These are phyloP conservation scores for Aspergillus sp. DNA, from an alignment of 2,329 filamentous ascomycete species.

Conservation along the genomic window DNA sequence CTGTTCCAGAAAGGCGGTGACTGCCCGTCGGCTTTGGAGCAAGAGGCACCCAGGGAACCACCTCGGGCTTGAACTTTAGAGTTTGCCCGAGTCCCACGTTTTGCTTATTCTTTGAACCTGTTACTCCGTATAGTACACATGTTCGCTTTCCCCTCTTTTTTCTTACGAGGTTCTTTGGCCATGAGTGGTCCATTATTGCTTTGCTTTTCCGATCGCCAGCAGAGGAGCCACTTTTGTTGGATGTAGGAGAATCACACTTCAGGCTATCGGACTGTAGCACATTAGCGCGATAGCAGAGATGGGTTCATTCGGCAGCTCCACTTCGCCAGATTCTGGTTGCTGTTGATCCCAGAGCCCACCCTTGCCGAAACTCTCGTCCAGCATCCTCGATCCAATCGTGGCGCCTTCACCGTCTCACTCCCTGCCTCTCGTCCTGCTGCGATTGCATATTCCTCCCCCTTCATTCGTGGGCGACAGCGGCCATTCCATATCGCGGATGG, in stretches of 20 bases:
- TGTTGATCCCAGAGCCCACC: background rate
- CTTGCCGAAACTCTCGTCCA: constrained; percentile 1
- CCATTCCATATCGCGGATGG: background rate
- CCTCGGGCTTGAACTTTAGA: background rate
- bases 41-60: background rate
- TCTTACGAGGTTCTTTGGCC: background rate
- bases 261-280: background rate
- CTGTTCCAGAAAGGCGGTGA: background rate
- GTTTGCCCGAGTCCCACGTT: no score
- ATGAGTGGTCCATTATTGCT: background rate
- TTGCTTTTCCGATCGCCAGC: constrained; percentile 1
- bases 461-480: constrained; percentile 9
- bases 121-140: no score
- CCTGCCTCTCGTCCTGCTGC: background rate
- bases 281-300: constrained; percentile 4
- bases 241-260: background rate
- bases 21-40: background rate
- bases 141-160: background rate
- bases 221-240: background rate
- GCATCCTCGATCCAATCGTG: constrained; percentile 2
- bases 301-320: background rate
- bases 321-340: constrained; percentile 1
- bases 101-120: no score
- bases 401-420: background rate
- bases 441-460: constrained; percentile 3